Conservation (phyloP, 331 rosid genomes). For the Acacia concinna region DNA sequence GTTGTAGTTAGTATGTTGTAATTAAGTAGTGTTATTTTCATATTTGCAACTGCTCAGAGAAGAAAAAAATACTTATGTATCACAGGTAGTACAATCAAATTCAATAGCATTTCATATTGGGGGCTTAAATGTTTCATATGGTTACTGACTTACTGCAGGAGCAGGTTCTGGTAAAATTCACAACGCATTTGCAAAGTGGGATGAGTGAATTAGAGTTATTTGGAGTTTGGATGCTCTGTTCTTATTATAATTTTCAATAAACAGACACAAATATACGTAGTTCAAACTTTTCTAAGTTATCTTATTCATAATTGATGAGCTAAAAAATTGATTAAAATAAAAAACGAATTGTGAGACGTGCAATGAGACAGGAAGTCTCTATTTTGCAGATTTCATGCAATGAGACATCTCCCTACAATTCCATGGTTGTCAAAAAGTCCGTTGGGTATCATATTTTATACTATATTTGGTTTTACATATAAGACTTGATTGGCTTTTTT, state of each 20-base stretch:
- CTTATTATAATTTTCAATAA: background rate
- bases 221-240: background rate
- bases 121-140: constrained; percentile 3
- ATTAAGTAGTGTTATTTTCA: constrained; percentile 30
- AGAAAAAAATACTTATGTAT: background rate
- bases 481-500: too few relatives aligned
- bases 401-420: too few relatives aligned
- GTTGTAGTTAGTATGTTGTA: constrained; percentile 35
- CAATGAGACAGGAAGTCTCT: background rate
- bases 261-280: background rate
- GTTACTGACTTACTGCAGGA: too few relatives aligned
- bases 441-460: too few relatives aligned
- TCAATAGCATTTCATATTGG: constrained; percentile 13
- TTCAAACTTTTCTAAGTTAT: too few relatives aligned
- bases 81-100: constrained; percentile 17
- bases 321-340: too few relatives aligned
- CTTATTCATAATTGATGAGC: background rate
- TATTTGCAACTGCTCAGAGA: constrained; percentile 26
- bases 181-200: constrained; percentile 9
- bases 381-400: too few relatives aligned
- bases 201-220: background rate
- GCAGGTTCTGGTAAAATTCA: background rate
- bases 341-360: background rate
- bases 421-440: too few relatives aligned
- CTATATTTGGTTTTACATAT: too few relatives aligned